Evolutionary conservation across 208 protist species (phyloP).

Genomic region (Strigomonas culicis): DNA sequence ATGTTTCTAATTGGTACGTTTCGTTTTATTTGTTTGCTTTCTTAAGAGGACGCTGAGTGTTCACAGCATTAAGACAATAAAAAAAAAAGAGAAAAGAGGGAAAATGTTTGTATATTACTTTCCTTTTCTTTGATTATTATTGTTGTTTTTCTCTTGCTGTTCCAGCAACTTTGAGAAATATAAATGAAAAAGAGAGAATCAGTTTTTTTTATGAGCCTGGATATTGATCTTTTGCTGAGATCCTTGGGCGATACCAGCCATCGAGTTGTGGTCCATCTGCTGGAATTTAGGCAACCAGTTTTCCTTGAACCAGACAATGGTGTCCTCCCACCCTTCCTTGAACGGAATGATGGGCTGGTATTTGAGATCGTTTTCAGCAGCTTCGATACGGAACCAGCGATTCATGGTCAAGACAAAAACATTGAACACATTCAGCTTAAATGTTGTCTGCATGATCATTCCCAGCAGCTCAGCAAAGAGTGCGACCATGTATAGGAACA

Average conservation of each 20-base stretch:
- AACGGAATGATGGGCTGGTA: constrained; percentile 89
- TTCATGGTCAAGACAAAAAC: constrained; percentile 95
- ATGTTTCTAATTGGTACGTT: neutral
- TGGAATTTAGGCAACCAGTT: constrained; percentile 89
- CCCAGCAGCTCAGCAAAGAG: constrained; percentile 72
- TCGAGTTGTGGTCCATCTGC: constrained; percentile 48
- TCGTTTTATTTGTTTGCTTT: neutral
- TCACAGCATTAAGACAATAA: neutral
- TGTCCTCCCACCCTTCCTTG: constrained; percentile 82
- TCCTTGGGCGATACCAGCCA: constrained; percentile 60
- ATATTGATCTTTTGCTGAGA: constrained; percentile 92
- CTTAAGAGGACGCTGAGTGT: neutral
- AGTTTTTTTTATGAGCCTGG: constrained; percentile 48
- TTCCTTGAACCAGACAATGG: constrained; percentile 86
- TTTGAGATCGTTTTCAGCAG: constrained; percentile 82
- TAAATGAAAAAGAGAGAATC: constrained; percentile 12
- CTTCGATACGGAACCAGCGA: constrained; percentile 92
- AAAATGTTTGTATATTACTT: neutral
- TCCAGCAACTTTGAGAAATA: neutral
- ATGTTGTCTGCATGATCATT: constrained; percentile 70
- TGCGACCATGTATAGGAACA: constrained; percentile 83
- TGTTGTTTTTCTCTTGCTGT: neutral
- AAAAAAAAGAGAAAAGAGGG: constrained; percentile 8
- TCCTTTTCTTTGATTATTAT: neutral
- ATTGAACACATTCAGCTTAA: constrained; percentile 94